Conservation (phyloP, 2,329 filamentous ascomycete species). For the Didymosphaeria variabile region DNA sequence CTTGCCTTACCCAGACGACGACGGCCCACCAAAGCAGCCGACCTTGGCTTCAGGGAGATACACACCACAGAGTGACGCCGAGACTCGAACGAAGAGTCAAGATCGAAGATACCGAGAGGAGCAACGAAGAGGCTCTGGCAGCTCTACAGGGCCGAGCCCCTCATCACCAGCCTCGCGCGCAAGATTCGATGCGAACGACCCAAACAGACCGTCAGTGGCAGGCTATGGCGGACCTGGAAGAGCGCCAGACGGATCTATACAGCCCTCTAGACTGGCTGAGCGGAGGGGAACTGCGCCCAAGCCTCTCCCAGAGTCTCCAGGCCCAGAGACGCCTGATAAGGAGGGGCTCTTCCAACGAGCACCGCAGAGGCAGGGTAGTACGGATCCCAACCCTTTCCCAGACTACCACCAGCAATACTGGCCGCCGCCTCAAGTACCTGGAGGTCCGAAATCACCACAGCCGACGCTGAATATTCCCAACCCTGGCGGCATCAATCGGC, state of each 20-base stretch:
- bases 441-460: slow-evolving; percentile 32
- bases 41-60: slow-evolving; percentile 39
- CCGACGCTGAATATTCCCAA: slow-evolving; percentile 61
- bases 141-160: slow-evolving; percentile 38
- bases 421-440: slow-evolving; percentile 53
- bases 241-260: slow-evolving; percentile 42
- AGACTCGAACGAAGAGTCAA: slow-evolving; percentile 43
- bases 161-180: slow-evolving; percentile 48
- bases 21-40: slow-evolving; percentile 41
- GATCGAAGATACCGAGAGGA: slow-evolving; percentile 46
- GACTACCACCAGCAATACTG: slow-evolving; percentile 70
- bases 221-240: slow-evolving; percentile 53
- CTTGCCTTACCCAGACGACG: slow-evolving; percentile 59
- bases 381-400: slow-evolving; percentile 55
- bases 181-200: slow-evolving; percentile 58
- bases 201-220: slow-evolving; percentile 57
- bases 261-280: slow-evolving; percentile 76
- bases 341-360: slow-evolving; percentile 80
- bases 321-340: slow-evolving; percentile 76
- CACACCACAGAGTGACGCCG: slow-evolving; percentile 49
- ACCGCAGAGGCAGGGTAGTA: slow-evolving; percentile 51
- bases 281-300: slow-evolving; percentile 83
- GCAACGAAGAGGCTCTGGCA: slow-evolving; percentile 40
- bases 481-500: slow-evolving; percentile 65
- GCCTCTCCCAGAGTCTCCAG: slow-evolving; percentile 82